Base-by-base conservation (phyloP, 139 green algal genomes). In the Marvania coccoides region DNA sequence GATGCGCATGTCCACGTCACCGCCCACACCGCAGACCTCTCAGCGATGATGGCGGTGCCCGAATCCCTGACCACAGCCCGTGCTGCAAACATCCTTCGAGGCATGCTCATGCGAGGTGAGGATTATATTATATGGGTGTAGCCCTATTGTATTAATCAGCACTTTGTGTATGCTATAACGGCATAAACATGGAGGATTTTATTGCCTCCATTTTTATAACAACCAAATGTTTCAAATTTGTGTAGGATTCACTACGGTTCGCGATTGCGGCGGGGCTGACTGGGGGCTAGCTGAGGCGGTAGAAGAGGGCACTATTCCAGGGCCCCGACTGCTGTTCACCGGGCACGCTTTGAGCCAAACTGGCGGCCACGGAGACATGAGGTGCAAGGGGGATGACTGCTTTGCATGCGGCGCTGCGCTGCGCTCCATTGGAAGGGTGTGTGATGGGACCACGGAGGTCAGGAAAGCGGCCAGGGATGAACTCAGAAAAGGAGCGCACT, bases 161-260 rank as follows among this genome's bases (percentile, higher is more conserved):
- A n/a, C n/a, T n/a, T n/a, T n/a, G n/a, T n/a, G n/a, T n/a, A n/a
- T n/a, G n/a, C n/a, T n/a, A n/a, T n/a, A n/a, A n/a, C n/a, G n/a
- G n/a, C n/a, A n/a, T n/a, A n/a, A n/a, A n/a, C n/a, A n/a, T n/a
- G n/a, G n/a, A n/a, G n/a, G n/a, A n/a, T n/a, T n/a, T n/a, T n/a
- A n/a, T n/a, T n/a, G n/a, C n/a, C n/a, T n/a, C n/a, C n/a, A n/a
- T n/a, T n/a, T n/a, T n/a, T n/a, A n/a, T n/a, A n/a, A n/a, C n/a
- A n/a, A n/a, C n/a, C n/a, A n/a, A n/a, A n/a, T n/a, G n/a, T n/a
- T n/a, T n/a, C n/a, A n/a, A n/a, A n/a, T n/a, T n/a, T n/a, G n/a
- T n/a, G n/a, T n/a, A n/a, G 85, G 85, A 3, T 90, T 91, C 74
- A 91, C 85, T 0, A 89, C 85, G 30, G 64, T 90, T 0, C 42